phyloP scores from a whole-genome alignment of 1,284 basidiomycete species.

The Porodaedalea pini region DNA sequence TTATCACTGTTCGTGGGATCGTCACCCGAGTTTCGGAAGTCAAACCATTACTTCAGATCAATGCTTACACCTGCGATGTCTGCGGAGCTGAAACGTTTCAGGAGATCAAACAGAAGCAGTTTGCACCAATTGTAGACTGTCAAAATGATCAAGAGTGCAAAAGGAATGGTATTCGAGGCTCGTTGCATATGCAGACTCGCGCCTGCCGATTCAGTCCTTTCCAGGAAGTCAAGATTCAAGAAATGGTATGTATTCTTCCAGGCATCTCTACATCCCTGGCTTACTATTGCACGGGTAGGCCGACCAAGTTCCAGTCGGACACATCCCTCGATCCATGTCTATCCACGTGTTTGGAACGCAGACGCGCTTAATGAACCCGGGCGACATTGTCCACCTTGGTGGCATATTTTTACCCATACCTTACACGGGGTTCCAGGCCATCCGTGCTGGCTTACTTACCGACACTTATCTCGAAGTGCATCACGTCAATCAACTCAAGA shows the following conservation, averaged over 20 bases:
- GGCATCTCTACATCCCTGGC: neutral
- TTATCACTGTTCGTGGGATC: slow-evolving; percentile 96
- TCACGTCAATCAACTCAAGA: slow-evolving; percentile 91
- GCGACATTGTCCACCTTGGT: slow-evolving; percentile 91
- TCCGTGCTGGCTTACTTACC: slow-evolving; percentile 92
- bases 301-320: slow-evolving; percentile 98
- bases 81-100: slow-evolving; percentile 99
- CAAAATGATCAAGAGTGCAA: slow-evolving; percentile 78
- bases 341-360: slow-evolving; percentile 89
- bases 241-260: slow-evolving; percentile 68
- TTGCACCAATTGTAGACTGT: slow-evolving; percentile 87
- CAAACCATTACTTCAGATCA: slow-evolving; percentile 94
- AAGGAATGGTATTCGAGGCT: slow-evolving; percentile 85
- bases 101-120: slow-evolving; percentile 92
- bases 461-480: slow-evolving; percentile 97
- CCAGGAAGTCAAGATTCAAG: slow-evolving; percentile 98
- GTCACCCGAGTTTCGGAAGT: slow-evolving; percentile 99
- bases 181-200: slow-evolving; percentile 97
- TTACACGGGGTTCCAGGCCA: slow-evolving; percentile 84
- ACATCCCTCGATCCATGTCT: slow-evolving; percentile 98
- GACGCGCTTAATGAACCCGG: slow-evolving; percentile 90
- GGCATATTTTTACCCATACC: slow-evolving; percentile 89
- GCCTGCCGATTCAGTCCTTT: slow-evolving; percentile 97
- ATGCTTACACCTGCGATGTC: slow-evolving; percentile 97
- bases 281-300: slow-evolving; percentile 49